Base-by-base conservation (phyloP, 2,329 filamentous ascomycete species). In the Calonectria pseudoturangicola region DNA sequence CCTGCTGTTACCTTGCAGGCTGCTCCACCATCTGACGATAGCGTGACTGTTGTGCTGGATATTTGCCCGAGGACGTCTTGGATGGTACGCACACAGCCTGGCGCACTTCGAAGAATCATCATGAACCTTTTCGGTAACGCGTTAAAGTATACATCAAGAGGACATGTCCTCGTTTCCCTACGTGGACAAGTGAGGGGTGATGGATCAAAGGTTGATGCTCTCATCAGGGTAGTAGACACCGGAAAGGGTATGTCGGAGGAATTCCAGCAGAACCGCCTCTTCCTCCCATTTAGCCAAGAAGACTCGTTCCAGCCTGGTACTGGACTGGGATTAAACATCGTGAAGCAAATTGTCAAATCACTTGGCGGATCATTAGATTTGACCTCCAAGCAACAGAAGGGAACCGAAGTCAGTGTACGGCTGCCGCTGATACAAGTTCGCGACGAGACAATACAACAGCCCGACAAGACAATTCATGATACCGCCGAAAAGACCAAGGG, bases 91-190 rank as follows among this genome's bases (percentile, higher is more conserved):
- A 87, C 88, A 1, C 88, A 91, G 56, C 87, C 89, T 0, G 90
- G 90, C 4, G 84, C 84, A 1, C 76, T 86, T 9, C 82, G 85
- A n/a, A 85, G 90, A 9, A 88, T 92, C 58, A 85, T 92, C 60
- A 91, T 92, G 89, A 92, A 92, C 69, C 77, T 92, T 0, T 89
- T 92, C 50, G 89, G 89, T 10, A 93, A 93, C 76, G 87, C 91
- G 0, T 84, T 92, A 77, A 93, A 92, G 78, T 93, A 92, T 71
- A 92, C 90, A 0, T 84, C 86, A 2, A 79, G 82, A 1, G 90
- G 90, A 4, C 88, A 84, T 66, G 86, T 92, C 2, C 84, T 85
- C 9, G 82, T 90, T 18, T 81, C 80, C 0, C 74, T 85, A 0
- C 73, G 73, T 1, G 77, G 79, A 1, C 79, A 83, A 36, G 72